Base-by-base conservation (phyloP, 2,329 filamentous ascomycete species). In the Dactylellina haptotyla region DNA sequence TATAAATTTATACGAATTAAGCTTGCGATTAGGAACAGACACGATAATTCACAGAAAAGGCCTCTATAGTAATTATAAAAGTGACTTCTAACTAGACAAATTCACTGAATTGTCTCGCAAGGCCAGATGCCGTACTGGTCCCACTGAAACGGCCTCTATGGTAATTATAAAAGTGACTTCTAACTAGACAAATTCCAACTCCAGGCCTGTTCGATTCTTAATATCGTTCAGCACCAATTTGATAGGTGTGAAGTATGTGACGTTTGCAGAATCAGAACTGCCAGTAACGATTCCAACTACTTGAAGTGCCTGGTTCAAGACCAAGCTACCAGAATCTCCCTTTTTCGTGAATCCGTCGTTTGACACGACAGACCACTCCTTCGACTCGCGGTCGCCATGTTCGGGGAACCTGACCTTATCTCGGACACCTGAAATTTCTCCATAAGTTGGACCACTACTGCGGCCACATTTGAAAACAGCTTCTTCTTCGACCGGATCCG, bases 231-330 rank as follows among this genome's bases (percentile, higher is more conserved):
- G 30, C 1, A 67, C 26, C 9, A 59, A 10, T 45, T 34, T 41
- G 1, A 67, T 67, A 0, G 53, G 63, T 0, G 63, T 67, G 25
- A 67, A 50, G 16, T 59, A 67, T 0, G 53, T 59, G 4, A 59
- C 12, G 4, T 30, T 26, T 9, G 30, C 20, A 3, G 18, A 2
- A 9, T 23, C 50, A 28, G 14, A 46, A 2, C 53, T 32, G 3
- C 30, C 43, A 3, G 45, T 51, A 9, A 67, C 5, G 1, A 66
- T 66, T 37, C 62, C 51, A 20, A 66, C 53, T 2, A 58, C 43
- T 32, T 66, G 51, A 9, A 57, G 16, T 2, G n/a, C 23, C 43
- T 45, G 53, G 32, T 66, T 66, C 16, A 58, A 45, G 2, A 66
- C 30, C 12, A 50, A 34, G 34, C 51, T 66, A 2, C 62, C 43